Percentiles rank a stretch among this genome's conserved stretches.
phyloP scores from a whole-genome alignment of 2,329 filamentous ascomycete genomes.

The Aspergillus sp. region DNA sequence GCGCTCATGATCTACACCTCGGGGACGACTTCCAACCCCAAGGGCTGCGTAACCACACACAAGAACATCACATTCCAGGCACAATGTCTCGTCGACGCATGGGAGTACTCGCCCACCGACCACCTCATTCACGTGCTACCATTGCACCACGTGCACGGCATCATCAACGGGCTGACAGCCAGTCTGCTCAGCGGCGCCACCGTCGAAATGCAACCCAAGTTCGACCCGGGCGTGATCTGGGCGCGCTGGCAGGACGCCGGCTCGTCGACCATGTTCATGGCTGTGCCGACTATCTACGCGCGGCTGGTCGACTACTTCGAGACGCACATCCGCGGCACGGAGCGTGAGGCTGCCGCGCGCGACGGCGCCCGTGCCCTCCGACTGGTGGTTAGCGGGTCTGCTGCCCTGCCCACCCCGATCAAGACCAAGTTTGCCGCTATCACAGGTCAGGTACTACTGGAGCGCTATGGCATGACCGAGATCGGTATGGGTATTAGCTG shows the following conservation, averaged over 20 bases:
- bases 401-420: slow-evolving; percentile 41
- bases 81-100: slow-evolving; percentile 28
- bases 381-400: slow-evolving; percentile 42
- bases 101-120: slow-evolving; percentile 35
- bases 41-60: slow-evolving; percentile 44
- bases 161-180: slow-evolving; percentile 50
- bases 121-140: slow-evolving; percentile 50
- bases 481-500: slow-evolving; percentile 50
- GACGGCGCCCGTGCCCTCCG: slow-evolving; percentile 34
- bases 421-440: slow-evolving; percentile 41
- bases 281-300: slow-evolving; percentile 52
- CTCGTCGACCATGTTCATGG: slow-evolving; percentile 48
- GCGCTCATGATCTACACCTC: slow-evolving; percentile 45
- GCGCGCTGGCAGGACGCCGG: slow-evolving; percentile 42
- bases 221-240: slow-evolving; percentile 47
- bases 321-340: slow-evolving; percentile 34
- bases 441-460: slow-evolving; percentile 42
- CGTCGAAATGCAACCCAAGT: slow-evolving; percentile 48
- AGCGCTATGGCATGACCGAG: slow-evolving; percentile 52
- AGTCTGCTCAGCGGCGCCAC: slow-evolving; percentile 46
- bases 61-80: slow-evolving; percentile 37
- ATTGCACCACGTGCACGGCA: slow-evolving; percentile 51
- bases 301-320: slow-evolving; percentile 48
- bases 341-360: slow-evolving; percentile 30
- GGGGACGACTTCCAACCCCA: slow-evolving; percentile 41